phyloP scores from a whole-genome alignment of 2,329 filamentous ascomycete genomes.

The Alternaria burnsii region DNA sequence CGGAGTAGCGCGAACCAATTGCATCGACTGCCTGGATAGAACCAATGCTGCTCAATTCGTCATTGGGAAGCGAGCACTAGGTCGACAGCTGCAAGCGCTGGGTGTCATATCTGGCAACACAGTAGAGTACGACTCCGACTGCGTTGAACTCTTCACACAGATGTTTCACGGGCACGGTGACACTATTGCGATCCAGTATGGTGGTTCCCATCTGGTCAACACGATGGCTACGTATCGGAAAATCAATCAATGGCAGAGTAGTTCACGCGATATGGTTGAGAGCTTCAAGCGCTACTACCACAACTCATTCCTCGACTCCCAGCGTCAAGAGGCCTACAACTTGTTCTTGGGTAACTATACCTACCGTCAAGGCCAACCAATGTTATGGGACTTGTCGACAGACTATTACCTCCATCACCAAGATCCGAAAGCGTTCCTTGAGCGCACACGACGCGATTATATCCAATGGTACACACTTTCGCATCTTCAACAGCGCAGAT shows the following conservation, averaged over 20 bases:
- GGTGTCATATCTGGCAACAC: conserved; percentile 82
- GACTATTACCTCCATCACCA: conserved; percentile 97
- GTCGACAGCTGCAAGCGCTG: conserved; percentile 88
- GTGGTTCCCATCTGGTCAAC: conserved; percentile 95
- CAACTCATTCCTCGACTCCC: conserved; percentile 97
- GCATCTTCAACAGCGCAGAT: conserved; percentile 69
- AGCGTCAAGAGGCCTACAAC: conserved; percentile 97
- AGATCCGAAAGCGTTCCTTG: conserved; percentile 77
- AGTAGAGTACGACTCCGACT: conserved; percentile 93
- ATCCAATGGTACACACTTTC: conserved; percentile 87
- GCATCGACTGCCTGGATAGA: conserved; percentile 95
- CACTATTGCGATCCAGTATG: conserved; percentile 97
- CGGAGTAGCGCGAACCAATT: conserved; percentile 93
- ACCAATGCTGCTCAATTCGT: conserved; percentile 99
- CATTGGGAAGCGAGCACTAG: conserved; percentile 91
- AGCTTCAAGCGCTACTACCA: conserved; percentile 99
- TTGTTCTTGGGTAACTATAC: conserved; percentile 96
- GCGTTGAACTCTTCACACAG: conserved; percentile 93
- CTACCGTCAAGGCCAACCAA: conserved; percentile 84
- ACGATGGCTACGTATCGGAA: conserved; percentile 99
- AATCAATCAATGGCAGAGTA: conserved; percentile 98
- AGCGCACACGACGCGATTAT: conserved; percentile 73
- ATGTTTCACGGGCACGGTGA: conserved; percentile 98
- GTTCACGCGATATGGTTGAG: conserved; percentile 98
- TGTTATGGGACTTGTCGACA: conserved; percentile 95